Percentiles rank a stretch among this genome's conserved stretches.
phyloP scores from a whole-genome alignment of 257 asterid genomes.

The Ocimum tenuiflorum region DNA sequence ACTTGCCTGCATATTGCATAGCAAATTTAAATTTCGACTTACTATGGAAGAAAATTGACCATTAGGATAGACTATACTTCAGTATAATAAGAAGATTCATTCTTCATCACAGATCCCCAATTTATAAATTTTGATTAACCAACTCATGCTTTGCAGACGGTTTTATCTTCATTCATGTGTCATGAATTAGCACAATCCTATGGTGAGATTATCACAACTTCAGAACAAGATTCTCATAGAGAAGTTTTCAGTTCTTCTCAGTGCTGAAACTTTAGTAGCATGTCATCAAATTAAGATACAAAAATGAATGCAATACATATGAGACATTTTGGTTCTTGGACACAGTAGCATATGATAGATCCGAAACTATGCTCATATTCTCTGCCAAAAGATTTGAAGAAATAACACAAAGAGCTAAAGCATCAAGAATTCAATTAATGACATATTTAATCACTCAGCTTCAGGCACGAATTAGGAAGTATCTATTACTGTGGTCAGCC shows the following conservation, averaged over 20 bases:
- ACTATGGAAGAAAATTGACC: conserved; percentile 2
- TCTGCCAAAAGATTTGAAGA: background rate
- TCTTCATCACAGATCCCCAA: conserved; percentile 9
- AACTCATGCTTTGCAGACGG: conserved; percentile 1
- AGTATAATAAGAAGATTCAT: background rate
- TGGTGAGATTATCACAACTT: background rate
- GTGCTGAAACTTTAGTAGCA: background rate
- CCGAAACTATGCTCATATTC: background rate
- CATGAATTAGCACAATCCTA: background rate
- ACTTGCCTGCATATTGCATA: conserved; percentile 57
- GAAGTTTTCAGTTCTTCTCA: background rate
- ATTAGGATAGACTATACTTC: background rate
- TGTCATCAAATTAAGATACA: background rate
- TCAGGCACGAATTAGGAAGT: background rate
- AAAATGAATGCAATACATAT: background rate
- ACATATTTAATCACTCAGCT: background rate
- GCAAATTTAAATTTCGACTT: background rate
- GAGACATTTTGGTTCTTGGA: background rate
- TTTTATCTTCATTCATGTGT: background rate
- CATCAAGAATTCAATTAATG: background rate
- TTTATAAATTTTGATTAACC: background rate
- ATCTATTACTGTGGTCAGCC: background rate
- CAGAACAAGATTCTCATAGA: background rate
- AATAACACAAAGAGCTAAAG: background rate
- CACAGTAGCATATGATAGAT: background rate